Conservation (phyloP, 805 yeast genomes). For the Kodamaea lidongshanica region DNA sequence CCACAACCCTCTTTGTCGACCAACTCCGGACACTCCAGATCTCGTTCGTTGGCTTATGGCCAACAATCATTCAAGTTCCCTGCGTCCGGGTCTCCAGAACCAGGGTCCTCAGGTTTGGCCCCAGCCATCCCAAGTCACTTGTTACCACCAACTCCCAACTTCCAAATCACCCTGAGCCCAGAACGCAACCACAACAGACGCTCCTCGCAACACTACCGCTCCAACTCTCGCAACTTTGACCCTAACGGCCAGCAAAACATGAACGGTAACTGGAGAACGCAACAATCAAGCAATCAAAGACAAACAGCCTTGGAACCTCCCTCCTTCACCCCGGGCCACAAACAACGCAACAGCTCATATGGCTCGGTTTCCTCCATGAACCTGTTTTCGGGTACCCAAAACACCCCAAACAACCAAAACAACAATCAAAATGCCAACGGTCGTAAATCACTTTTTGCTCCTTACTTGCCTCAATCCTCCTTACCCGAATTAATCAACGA, state of each 20-base stretch:
- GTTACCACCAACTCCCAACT: slow-evolving; percentile 52
- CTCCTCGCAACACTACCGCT: slow-evolving; percentile 35
- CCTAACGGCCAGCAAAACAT: slow-evolving; percentile 29
- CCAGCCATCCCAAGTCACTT: slow-evolving; percentile 19
- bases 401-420: slow-evolving; percentile 18
- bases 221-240: slow-evolving; percentile 35
- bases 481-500: slow-evolving; percentile 84
- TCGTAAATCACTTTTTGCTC: slow-evolving; percentile 85
- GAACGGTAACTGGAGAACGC: slow-evolving; percentile 63
- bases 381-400: slow-evolving; percentile 25
- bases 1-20: slow-evolving; percentile 9
- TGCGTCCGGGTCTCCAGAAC: slow-evolving; percentile 8
- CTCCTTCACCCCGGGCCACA: slow-evolving; percentile 70
- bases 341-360: slow-evolving; percentile 61
- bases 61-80: slow-evolving; percentile 59
- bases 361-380: slow-evolving; percentile 50
- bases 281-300: slow-evolving; percentile 36
- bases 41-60: slow-evolving; percentile 40
- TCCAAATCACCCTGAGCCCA: slow-evolving; percentile 35
- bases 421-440: slow-evolving; percentile 35
- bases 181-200: slow-evolving; percentile 35
- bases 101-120: slow-evolving; percentile 27
- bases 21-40: slow-evolving; percentile 17
- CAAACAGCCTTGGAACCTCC: slow-evolving; percentile 29
- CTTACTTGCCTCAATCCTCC: slow-evolving; percentile 89